phyloP scores from a whole-genome alignment of 73 alveolate genomes.

The Uronychia setigera region DNA sequence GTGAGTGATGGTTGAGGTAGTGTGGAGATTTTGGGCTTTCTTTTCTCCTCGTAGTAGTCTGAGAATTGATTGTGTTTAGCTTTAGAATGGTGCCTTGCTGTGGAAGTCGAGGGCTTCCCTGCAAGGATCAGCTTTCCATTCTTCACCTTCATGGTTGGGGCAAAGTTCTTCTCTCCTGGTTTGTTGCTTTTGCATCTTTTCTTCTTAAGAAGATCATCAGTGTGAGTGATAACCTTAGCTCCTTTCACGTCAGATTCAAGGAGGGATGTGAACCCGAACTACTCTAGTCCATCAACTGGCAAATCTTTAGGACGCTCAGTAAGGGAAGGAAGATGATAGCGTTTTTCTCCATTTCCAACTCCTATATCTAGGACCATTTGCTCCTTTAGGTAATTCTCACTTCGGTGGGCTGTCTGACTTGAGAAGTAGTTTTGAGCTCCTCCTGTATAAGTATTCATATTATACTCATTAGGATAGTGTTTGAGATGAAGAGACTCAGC shows the following conservation, averaged over 20 bases:
- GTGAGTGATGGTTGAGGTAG: slow-evolving; percentile 4
- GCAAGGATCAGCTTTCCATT: neutral
- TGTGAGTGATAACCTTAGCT: no score
- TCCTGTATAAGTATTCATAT: neutral
- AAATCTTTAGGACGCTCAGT: neutral
- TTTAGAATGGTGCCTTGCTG: no score
- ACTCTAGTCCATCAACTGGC: no score
- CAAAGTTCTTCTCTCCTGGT: neutral
- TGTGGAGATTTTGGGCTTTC: neutral
- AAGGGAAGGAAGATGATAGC: neutral
- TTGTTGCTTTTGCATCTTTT: neutral
- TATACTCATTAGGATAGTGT: neutral
- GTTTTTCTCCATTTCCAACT: neutral
- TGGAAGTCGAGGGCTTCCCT: slow-evolving; percentile 1
- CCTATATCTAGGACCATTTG: neutral
- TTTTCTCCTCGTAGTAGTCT: neutral
- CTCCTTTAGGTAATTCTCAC: neutral
- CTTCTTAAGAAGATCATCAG: neutral
- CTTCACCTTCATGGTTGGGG: neutral
- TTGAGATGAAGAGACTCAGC: neutral
- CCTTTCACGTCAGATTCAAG: no score
- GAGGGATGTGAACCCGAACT: no score
- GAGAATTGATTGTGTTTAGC: neutral
- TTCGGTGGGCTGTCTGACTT: neutral
- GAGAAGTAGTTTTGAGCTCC: neutral